A percentile compares a stretch with the other conserved stretches of the same genome.
These are phyloP conservation scores for Croton setiger DNA, from an alignment of 441 rosid species.

Conservation along the genomic window DNA sequence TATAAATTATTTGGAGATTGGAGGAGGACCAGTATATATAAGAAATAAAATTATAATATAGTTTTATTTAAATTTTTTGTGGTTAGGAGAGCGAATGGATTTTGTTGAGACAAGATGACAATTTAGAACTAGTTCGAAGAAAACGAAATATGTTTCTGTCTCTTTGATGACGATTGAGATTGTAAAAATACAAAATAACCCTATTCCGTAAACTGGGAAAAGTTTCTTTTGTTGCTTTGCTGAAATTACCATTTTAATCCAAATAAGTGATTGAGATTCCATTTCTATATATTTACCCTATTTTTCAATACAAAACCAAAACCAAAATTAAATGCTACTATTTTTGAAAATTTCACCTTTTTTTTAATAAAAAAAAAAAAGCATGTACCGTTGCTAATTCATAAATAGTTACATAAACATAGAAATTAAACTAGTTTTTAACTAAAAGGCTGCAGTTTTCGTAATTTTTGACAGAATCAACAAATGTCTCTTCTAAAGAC, in stretches of 20 bases:
- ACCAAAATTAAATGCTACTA: too few species aligned
- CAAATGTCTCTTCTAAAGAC: slow-evolving; percentile 27
- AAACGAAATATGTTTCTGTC: slow-evolving; percentile 14
- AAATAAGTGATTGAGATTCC: background rate
- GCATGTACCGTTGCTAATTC: too few species aligned
- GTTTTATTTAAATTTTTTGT: too few species aligned
- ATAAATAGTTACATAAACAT: too few species aligned
- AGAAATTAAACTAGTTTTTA: background rate
- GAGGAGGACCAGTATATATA: too few species aligned
- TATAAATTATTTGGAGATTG: too few species aligned
- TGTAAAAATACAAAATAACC: background rate
- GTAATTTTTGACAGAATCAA: slow-evolving; percentile 38
- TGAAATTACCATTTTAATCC: background rate
- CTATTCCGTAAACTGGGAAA: background rate
- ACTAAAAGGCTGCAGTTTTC: slow-evolving; percentile 29
- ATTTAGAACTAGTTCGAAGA: slow-evolving; percentile 3
- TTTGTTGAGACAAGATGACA: background rate
- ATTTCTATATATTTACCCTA: too few species aligned
- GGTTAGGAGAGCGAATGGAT: background rate
- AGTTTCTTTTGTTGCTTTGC: background rate
- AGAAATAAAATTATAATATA: too few species aligned
- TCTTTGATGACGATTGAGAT: slow-evolving; percentile 2
- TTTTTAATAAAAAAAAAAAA: too few species aligned
- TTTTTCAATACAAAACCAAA: too few species aligned
- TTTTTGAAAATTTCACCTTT: too few species aligned